phyloP scores from a whole-genome alignment of 1,284 basidiomycete genomes.

The Limonomyces culmigenus region DNA sequence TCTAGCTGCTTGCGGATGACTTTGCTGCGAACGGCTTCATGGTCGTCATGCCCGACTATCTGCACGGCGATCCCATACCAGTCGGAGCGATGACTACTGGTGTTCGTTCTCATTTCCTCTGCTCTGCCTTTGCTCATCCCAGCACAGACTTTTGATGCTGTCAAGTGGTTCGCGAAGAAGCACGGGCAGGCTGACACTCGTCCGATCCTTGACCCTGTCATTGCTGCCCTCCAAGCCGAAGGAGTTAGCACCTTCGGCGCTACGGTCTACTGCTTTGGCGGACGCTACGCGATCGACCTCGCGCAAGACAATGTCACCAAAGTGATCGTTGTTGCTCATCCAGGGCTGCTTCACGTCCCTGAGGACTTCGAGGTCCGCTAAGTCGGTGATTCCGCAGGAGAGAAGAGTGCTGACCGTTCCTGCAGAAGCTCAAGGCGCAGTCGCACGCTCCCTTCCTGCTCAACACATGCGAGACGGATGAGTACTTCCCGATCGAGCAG shows the following conservation, averaged over 20 bases:
- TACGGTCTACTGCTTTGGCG: conserved; percentile 60
- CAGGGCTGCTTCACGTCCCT: conserved; percentile 41
- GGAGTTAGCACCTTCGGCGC: conserved; percentile 44
- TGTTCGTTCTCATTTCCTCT: too few species aligned
- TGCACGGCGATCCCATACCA: conserved; percentile 40
- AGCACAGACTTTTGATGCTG: conserved; percentile 34
- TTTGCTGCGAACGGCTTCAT: conserved; percentile 61
- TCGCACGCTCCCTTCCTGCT: conserved; percentile 23
- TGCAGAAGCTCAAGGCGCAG: conserved; percentile 11
- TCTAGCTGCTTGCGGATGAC: conserved; percentile 53
- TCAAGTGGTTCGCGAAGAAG: conserved; percentile 28
- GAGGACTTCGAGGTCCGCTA: conserved; percentile 26
- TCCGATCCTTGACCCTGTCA: conserved; percentile 35
- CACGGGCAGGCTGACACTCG: conserved; percentile 31
- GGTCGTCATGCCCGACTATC: conserved; percentile 38
- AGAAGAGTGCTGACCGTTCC: too few species aligned
- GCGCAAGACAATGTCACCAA: conserved; percentile 42
- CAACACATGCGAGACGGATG: conserved; percentile 23
- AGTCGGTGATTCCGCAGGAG: too few species aligned
- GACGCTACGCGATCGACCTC: conserved; percentile 51
- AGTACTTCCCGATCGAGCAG: conserved; percentile 14
- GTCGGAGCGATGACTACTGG: conserved; percentile 18
- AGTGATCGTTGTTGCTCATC: conserved; percentile 44
- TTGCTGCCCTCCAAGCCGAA: conserved; percentile 33
- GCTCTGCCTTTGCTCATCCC: too few species aligned